These are phyloP conservation scores for Aspergillus pseudoglaucus DNA, from an alignment of 2,329 filamentous ascomycete species.

Conservation along the genomic window DNA sequence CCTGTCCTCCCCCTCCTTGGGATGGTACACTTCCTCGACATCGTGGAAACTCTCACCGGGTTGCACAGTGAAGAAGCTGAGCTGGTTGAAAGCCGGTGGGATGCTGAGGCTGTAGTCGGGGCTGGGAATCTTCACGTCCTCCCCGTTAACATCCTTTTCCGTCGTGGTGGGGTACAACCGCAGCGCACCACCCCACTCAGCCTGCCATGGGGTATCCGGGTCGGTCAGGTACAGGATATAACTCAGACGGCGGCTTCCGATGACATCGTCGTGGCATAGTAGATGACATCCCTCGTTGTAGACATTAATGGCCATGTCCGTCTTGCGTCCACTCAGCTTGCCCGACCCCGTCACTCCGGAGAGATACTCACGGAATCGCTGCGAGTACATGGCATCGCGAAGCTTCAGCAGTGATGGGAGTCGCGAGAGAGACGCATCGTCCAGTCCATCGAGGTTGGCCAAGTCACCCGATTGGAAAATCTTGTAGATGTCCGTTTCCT, in stretches of 20 bases:
- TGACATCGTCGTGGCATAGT: constrained; percentile 96
- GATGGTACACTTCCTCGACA: constrained; percentile 92
- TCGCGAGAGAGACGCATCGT: constrained; percentile 75
- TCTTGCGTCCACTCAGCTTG: constrained; percentile 83
- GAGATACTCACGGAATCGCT: constrained; percentile 81
- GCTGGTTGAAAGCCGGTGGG: constrained; percentile 92
- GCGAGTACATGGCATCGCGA: constrained; percentile 91
- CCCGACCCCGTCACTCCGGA: constrained; percentile 80
- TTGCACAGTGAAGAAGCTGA: constrained; percentile 96
- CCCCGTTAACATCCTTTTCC: constrained; percentile 60
- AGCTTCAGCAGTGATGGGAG: constrained; percentile 83
- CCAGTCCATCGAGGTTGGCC: constrained; percentile 90
- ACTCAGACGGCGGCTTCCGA: constrained; percentile 90
- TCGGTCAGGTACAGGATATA: constrained; percentile 96
- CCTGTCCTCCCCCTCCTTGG: constrained; percentile 52
- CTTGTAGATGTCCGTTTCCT: constrained; percentile 99
- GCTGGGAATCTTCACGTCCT: constrained; percentile 70
- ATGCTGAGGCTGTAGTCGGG: constrained; percentile 76
- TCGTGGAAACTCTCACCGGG: constrained; percentile 99
- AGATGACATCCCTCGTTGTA: constrained; percentile 95
- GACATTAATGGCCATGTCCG: constrained; percentile 98
- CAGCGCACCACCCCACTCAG: constrained; percentile 87
- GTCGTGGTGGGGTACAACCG: constrained; percentile 72
- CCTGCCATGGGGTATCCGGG: constrained; percentile 82
- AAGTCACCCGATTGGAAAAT: constrained; percentile 98